phyloP scores from a whole-genome alignment of 345 rosid genomes.

The Aquilaria yunnanensis region DNA sequence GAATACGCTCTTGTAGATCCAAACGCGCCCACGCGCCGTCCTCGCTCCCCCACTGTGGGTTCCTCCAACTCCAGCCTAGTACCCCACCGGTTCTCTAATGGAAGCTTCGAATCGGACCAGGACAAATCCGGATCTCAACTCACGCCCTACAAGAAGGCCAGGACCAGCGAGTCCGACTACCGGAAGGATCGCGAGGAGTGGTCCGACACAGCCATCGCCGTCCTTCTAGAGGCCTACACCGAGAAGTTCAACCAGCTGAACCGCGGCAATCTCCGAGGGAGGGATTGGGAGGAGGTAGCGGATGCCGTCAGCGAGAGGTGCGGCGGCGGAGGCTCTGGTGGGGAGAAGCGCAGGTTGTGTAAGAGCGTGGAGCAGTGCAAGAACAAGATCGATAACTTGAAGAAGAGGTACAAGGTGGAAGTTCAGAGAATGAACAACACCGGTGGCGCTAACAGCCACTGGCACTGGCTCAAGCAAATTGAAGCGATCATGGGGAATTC shows the following conservation, averaged over 20 bases:
- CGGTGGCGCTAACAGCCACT: conserved; percentile 19
- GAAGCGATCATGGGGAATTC: conserved; percentile 30
- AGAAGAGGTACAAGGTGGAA: conserved; percentile 46
- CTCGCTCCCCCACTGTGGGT: not conserved
- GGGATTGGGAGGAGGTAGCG: conserved; percentile 52
- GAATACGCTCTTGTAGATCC: conserved; percentile 12
- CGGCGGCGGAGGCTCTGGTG: conserved; percentile 12
- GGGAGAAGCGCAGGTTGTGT: conserved; percentile 17
- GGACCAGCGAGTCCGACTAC: conserved; percentile 19
- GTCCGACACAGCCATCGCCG: conserved; percentile 42
- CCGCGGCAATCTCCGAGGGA: conserved; percentile 40
- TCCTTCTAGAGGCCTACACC: conserved; percentile 37
- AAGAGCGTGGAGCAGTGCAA: conserved; percentile 56
- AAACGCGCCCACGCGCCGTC: conserved; percentile 19
- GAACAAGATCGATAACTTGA: conserved; percentile 46
- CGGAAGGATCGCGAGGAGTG: conserved; percentile 52
- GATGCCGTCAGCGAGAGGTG: conserved; percentile 30
- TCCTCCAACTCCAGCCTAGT: not conserved
- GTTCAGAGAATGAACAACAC: conserved; percentile 23
- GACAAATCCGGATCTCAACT: conserved; percentile 1
- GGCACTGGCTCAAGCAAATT: conserved; percentile 47
- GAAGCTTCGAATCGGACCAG: conserved; percentile 6
- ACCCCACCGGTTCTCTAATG: conserved; percentile 4
- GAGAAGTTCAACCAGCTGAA: conserved; percentile 40
- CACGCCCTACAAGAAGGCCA: not conserved